Evolutionary conservation across 345 rosid genomes (phyloP).

Genomic region (Sonneratia caseolaris): DNA sequence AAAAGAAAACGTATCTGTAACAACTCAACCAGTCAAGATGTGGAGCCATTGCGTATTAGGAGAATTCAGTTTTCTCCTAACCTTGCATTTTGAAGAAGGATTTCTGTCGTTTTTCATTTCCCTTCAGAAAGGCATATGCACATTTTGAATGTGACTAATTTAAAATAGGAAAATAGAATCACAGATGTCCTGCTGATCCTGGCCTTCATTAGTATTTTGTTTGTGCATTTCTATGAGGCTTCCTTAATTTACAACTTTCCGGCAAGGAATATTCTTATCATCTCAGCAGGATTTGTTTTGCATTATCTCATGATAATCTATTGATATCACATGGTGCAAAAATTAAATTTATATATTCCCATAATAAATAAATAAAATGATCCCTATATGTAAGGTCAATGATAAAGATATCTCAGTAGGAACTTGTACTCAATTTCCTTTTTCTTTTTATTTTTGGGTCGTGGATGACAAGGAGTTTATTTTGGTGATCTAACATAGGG

Average conservation of each 20-base stretch:
- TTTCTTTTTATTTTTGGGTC: too few species aligned
- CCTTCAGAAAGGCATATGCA: neutral
- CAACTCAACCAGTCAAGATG: neutral
- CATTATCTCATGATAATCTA: neutral
- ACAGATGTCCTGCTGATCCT: neutral
- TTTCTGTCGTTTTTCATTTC: neutral
- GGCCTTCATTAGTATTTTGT: too few species aligned
- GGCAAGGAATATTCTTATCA: too few species aligned
- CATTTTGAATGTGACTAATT: neutral
- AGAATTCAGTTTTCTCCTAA: neutral
- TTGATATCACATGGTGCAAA: neutral
- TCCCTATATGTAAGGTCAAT: too few species aligned
- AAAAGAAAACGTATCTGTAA: too few species aligned
- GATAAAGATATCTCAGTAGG: neutral
- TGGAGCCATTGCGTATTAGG: neutral
- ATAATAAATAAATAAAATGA: too few species aligned
- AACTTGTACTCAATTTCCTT: too few species aligned
- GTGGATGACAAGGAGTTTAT: too few species aligned
- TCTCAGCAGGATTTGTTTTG: neutral
- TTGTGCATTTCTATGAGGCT: neutral
- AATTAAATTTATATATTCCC: neutral
- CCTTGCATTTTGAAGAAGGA: neutral
- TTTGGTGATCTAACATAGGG: too few species aligned
- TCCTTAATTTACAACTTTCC: neutral
- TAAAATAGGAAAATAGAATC: neutral